A percentile compares a stretch with the other conserved stretches of the same genome.
These are phyloP conservation scores for Rauvolfia tetraphylla DNA, from an alignment of 257 asterid species.

Conservation along the genomic window DNA sequence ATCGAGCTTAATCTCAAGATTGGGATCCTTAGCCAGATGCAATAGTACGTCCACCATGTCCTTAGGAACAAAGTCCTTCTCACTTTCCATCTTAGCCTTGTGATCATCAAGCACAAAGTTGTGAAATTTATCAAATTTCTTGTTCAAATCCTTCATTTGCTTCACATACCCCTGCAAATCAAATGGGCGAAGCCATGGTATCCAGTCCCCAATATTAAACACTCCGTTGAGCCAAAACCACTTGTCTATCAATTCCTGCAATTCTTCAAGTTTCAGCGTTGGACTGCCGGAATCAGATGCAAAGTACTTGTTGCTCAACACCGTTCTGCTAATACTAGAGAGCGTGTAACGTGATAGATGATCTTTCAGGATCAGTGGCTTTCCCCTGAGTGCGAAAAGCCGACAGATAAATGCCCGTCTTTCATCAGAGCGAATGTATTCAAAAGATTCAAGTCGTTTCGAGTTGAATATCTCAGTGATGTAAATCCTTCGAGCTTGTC, in stretches of 20 bases:
- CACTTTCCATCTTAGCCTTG: not conserved
- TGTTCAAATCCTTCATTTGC: conserved; percentile 34
- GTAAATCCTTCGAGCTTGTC: conserved; percentile 33
- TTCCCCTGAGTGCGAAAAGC: conserved; percentile 22
- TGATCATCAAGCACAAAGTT: conserved; percentile 30
- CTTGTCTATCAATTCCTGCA: conserved; percentile 32
- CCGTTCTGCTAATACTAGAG: conserved; percentile 15
- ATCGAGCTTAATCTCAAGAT: conserved; percentile 32
- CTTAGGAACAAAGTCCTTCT: not conserved
- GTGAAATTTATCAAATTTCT: conserved; percentile 31
- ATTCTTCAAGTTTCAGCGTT: conserved; percentile 13
- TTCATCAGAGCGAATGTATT: conserved; percentile 37
- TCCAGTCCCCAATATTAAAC: conserved; percentile 44
- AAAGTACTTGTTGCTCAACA: conserved; percentile 21
- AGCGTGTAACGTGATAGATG: conserved; percentile 23
- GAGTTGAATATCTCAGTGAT: conserved; percentile 24
- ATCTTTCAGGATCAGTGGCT: conserved; percentile 23
- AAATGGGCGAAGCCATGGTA: conserved; percentile 40
- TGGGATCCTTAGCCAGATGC: conserved; percentile 24
- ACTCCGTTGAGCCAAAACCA: conserved; percentile 37
- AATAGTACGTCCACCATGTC: conserved; percentile 26
- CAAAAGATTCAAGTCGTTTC: conserved; percentile 24
- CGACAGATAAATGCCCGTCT: conserved; percentile 15
- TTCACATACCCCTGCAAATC: conserved; percentile 43
- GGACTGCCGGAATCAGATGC: not conserved